Evolutionary conservation across 306 rosid genomes (phyloP).

Genomic region (Erythrophleum fordii): DNA sequence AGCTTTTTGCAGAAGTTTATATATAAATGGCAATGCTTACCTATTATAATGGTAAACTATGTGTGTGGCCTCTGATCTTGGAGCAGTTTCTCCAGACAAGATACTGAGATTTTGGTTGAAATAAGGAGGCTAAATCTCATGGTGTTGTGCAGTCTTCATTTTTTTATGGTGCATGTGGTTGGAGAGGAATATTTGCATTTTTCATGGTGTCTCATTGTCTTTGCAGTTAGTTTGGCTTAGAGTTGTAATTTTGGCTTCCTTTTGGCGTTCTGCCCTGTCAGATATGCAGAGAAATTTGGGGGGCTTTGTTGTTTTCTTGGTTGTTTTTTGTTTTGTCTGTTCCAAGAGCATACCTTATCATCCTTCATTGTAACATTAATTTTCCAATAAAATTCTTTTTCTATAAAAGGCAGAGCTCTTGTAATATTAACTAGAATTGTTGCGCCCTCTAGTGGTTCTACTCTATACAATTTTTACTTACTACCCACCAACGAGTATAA

Average conservation of each 20-base stretch:
- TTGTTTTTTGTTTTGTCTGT: not conserved
- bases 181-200: not conserved
- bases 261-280: not conserved
- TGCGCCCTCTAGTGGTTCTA: not conserved
- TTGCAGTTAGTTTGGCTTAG: not conserved
- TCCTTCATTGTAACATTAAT: not conserved
- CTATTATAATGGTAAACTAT: not conserved
- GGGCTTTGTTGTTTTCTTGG: not conserved
- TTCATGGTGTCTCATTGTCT: not conserved
- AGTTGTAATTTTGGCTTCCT: not conserved
- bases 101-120: not conserved
- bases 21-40: slow-evolving; percentile 21
- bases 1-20: slow-evolving; percentile 14
- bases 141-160: not conserved
- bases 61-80: not conserved
- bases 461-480: slow-evolving; percentile 21
- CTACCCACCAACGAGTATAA: slow-evolving; percentile 14
- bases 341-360: not conserved
- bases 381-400: not conserved
- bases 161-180: not conserved
- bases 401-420: not conserved
- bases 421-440: not conserved
- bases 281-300: not conserved
- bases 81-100: not conserved
- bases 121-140: not conserved